Conservation (phyloP, 2,329 filamentous ascomycete species). For the Fusarium praegraminearum region DNA sequence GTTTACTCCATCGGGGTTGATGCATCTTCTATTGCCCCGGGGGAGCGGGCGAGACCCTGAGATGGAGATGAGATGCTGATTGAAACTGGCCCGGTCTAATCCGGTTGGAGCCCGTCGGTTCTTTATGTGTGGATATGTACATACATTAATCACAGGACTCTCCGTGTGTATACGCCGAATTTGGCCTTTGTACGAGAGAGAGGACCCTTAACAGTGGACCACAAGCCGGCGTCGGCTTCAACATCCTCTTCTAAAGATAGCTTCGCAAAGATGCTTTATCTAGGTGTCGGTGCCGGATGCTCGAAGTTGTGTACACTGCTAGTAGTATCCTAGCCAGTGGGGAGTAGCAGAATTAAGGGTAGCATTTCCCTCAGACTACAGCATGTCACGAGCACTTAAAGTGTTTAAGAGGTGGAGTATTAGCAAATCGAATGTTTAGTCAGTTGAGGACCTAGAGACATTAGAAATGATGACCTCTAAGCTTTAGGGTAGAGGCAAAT, state of each 20-base stretch:
- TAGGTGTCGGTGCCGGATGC: background rate
- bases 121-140: background rate
- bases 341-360: background rate
- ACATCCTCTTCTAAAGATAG: background rate
- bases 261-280: background rate
- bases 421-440: background rate
- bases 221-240: background rate
- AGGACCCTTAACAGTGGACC: slow-evolving; percentile 2
- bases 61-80: slow-evolving; percentile 15
- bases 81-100: slow-evolving; percentile 15
- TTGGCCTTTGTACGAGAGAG: background rate
- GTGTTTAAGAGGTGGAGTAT: background rate
- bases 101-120: slow-evolving; percentile 10
- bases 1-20: slow-evolving; percentile 1
- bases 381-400: background rate
- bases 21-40: background rate
- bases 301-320: background rate
- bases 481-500: background rate
- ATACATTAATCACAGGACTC: background rate
- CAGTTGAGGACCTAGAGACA: background rate
- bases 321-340: background rate
- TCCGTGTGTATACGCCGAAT: background rate
- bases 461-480: background rate
- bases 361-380: background rate
- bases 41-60: slow-evolving; percentile 12